phyloP scores from a whole-genome alignment of 306 rosid genomes.

The Mimosa pudica region DNA sequence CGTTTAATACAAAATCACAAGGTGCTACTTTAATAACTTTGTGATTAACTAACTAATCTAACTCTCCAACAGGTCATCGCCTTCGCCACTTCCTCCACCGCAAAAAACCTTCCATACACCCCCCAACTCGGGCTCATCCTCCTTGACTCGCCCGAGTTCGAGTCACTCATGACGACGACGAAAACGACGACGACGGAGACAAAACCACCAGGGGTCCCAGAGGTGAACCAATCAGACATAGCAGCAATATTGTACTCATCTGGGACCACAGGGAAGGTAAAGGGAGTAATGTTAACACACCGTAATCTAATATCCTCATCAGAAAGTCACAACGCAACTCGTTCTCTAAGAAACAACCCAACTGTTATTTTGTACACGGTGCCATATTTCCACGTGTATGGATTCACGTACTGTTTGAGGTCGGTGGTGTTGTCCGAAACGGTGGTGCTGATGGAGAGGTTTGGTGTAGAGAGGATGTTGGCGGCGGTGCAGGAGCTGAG shows the following conservation, averaged over 20 bases:
- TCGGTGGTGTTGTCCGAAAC: constrained; percentile 42
- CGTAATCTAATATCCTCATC: constrained; percentile 42
- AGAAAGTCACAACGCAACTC: constrained; percentile 25
- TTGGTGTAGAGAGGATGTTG: constrained; percentile 43
- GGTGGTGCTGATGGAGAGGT: constrained; percentile 55
- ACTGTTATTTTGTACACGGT: constrained; percentile 43
- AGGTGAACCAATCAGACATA: constrained; percentile 53
- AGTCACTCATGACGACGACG: constrained; percentile 26
- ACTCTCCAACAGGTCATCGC: constrained; percentile 21
- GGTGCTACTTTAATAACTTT: no score
- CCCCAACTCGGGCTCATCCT: constrained; percentile 25
- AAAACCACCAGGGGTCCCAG: not conserved
- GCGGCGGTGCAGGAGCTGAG: constrained; percentile 44
- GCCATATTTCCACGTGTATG: constrained; percentile 58
- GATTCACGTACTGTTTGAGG: constrained; percentile 39
- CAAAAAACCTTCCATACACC: not conserved
- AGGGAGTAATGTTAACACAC: constrained; percentile 59
- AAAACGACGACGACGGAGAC: not conserved
- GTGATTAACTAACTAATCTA: no score
- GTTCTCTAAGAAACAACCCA: constrained; percentile 28
- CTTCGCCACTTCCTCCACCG: constrained; percentile 41
- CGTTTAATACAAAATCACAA: no score
- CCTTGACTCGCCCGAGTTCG: constrained; percentile 60
- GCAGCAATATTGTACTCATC: constrained; percentile 61
- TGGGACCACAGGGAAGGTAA: constrained; percentile 60